Evolutionary conservation across 768 basidiomycete species (phyloP), one percentile per base, ranked within the genome.

Genomic region (Amylocystis lapponica): DNA sequence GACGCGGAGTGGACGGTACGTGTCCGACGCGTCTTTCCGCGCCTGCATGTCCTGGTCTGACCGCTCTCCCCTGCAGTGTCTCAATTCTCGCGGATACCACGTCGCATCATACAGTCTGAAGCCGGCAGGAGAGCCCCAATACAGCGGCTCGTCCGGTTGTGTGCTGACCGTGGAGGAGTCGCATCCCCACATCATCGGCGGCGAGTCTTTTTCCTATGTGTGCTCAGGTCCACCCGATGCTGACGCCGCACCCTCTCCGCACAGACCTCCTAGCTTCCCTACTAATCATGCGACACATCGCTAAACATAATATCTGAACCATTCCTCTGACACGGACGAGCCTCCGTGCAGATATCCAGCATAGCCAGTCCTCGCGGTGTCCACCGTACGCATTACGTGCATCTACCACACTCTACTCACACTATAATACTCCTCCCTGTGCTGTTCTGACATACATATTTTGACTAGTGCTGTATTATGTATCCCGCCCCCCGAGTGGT

Each of bases 1-100:
- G 71, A 74, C 40, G 71, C 79, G 41, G 83, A 84, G 51, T 86
- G 82, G 81, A 75, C 75, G 19, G 83, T 82, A 50, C 29, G 16
- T 27, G 34, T 46, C 5, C 30, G 33, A 19, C 22, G 8, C 3
- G 4, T 30, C 16, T 12, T 23, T 9, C 20, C 8, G 33, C 20
- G 29, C 10, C 22, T 38, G 53, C 47, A 13, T 43, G 12, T 5
- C 14, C 13, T 21, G 30, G 20, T 37, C 13, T 8, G 13, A 5
- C 34, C 21, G 20, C 36, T 19, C n/a, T n/a, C n/a, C n/a, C 14
- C 5, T 13, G 13, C 50, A 85, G 81, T 85, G 81, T 56, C 72
- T 73, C 3, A 76, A 80, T 47, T 48, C 60, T 17, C 68, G 56
- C 34, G 71, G 72, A 22, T 69, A 74, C 36, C 59, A 77, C 3